phyloP scores from a whole-genome alignment of 176 grass and related monocot species.

The Hordeum vulgare region MorexV3_pseudomolecules_assembly NC_058524.1:604944372-604944871 shows the following conservation, averaged over 20 bases:
- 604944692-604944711: slow-evolving; percentile 29
- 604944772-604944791: slow-evolving; percentile 58
- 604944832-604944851: not conserved
- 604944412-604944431: slow-evolving; percentile 58
- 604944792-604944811: slow-evolving; percentile 62
- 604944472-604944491: slow-evolving; percentile 12
- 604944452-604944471: slow-evolving; percentile 52
- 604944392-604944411: slow-evolving; percentile 57
- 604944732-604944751: not conserved
- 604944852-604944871: not conserved
- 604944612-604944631: not conserved
- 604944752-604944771: slow-evolving; percentile 27
- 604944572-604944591: slow-evolving; percentile 36
- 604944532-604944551: slow-evolving; percentile 21
- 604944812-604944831: not conserved
- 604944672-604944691: slow-evolving; percentile 59
- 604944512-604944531: slow-evolving; percentile 1
- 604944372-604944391: slow-evolving; percentile 19
- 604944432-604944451: slow-evolving; percentile 45
- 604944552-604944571: slow-evolving; percentile 15
- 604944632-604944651: not conserved
- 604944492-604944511: slow-evolving; percentile 28
- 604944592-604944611: slow-evolving; percentile 7
- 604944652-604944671: slow-evolving; percentile 68
- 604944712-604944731: slow-evolving; percentile 22